Percentiles rank a stretch among this genome's conserved stretches.
phyloP scores from a whole-genome alignment of 768 basidiomycete genomes.

The Kwoniella mangroviensis region DNA sequence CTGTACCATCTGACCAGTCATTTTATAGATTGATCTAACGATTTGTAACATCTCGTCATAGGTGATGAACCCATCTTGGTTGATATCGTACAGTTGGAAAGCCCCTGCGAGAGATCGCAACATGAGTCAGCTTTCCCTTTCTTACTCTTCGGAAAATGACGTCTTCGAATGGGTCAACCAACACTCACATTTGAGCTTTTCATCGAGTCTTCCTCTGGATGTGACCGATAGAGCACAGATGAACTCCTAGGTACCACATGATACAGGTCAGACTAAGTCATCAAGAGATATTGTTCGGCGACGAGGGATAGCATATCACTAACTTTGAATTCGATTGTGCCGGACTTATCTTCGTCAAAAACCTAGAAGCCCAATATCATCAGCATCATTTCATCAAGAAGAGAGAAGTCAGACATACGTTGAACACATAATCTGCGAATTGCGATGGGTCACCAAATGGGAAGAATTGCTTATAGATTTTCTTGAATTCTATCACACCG shows the following conservation, averaged over 20 bases:
- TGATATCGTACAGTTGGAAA: constrained; percentile 98
- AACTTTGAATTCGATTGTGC: constrained; percentile 97
- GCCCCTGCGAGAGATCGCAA: constrained; percentile 70
- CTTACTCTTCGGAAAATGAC: no score
- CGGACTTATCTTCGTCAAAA: constrained; percentile 59
- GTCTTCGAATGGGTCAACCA: no score
- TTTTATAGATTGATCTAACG: constrained; percentile 97
- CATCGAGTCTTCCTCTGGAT: constrained; percentile 87
- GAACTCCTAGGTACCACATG: constrained; percentile 62
- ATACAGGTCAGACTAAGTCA: no score
- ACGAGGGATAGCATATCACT: constrained; percentile 3
- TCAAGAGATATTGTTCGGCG: background rate
- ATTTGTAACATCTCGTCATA: constrained; percentile 99
- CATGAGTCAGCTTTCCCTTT: constrained; percentile 1
- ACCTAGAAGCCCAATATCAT: constrained; percentile 33
- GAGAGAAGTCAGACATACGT: constrained; percentile 62
- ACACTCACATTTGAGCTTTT: constrained; percentile 92
- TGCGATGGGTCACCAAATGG: constrained; percentile 96
- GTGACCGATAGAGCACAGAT: constrained; percentile 97
- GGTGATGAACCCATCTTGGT: constrained; percentile 96
- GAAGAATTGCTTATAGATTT: constrained; percentile 99
- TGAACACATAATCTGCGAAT: constrained; percentile 98
- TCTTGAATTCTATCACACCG: constrained; percentile 71
- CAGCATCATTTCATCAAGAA: background rate
- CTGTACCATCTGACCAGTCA: constrained; percentile 99